Evolutionary conservation across 768 basidiomycete genomes (phyloP).

Genomic region (Baorangia bicolor): DNA sequence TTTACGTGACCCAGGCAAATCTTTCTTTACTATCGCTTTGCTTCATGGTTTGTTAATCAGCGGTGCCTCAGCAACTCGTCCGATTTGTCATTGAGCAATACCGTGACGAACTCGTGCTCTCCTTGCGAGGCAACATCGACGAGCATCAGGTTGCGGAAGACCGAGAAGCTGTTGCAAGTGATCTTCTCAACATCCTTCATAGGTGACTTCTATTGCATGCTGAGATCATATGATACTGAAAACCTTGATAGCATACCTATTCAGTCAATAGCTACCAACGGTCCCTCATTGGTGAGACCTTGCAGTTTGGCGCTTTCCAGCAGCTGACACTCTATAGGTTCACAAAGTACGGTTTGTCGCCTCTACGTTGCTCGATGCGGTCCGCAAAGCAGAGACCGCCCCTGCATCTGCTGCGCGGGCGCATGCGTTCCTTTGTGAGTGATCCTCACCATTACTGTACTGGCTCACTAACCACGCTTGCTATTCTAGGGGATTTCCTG

Average conservation of each 20-base stretch:
- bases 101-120: conserved; percentile 76
- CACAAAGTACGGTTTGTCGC: conserved; percentile 94
- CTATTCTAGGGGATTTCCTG: conserved; percentile 77
- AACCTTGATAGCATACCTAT: conserved; percentile 72
- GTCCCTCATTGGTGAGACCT: conserved; percentile 64
- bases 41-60: background rate
- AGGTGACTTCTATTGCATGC: conserved; percentile 42
- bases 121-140: conserved; percentile 62
- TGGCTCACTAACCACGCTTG: conserved; percentile 1
- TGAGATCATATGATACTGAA: conserved; percentile 3
- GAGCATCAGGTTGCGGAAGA: conserved; percentile 68
- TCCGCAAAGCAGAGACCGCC: conserved; percentile 76
- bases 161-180: conserved; percentile 82
- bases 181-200: conserved; percentile 83
- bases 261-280: conserved; percentile 88
- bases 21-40: background rate
- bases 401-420: conserved; percentile 81
- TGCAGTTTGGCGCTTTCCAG: background rate
- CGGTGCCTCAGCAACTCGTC: conserved; percentile 73
- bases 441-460: background rate
- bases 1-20: conserved; percentile 87
- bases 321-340: conserved; percentile 46
- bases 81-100: conserved; percentile 93
- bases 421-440: conserved; percentile 81
- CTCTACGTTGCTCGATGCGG: conserved; percentile 82